A percentile compares a stretch with the other conserved stretches of the same genome.
Evolutionary conservation across 108 stramenopile species (phyloP).

Genomic region (Conticribra weissflogii): DNA sequence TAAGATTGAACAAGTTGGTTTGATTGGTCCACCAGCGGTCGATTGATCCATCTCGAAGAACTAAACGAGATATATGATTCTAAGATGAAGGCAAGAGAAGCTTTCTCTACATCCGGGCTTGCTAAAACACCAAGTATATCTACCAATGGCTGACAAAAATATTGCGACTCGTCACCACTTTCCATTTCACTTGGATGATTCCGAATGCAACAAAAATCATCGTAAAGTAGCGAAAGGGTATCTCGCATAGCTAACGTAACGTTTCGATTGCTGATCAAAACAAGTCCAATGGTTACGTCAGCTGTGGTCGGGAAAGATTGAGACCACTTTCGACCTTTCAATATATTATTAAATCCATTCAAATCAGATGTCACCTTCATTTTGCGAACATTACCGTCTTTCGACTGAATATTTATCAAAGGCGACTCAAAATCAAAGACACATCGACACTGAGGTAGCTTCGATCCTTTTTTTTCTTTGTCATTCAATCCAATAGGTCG

Average conservation of each 20-base stretch:
- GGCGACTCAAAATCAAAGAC: constrained; percentile 50
- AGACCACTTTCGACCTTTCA: constrained; percentile 47
- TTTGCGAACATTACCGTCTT: constrained; percentile 32
- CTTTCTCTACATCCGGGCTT: constrained; percentile 54
- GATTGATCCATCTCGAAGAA: constrained; percentile 63
- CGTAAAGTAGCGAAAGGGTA: constrained; percentile 56
- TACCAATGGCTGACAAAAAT: constrained; percentile 58
- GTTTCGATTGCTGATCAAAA: constrained; percentile 70
- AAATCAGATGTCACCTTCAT: constrained; percentile 48
- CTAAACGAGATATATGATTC: constrained; percentile 58
- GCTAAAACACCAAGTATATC: constrained; percentile 70
- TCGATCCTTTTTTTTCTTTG: neutral
- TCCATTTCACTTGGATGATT: constrained; percentile 7
- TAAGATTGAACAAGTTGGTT: constrained; percentile 47
- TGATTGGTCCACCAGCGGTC: constrained; percentile 57
- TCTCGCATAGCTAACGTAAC: constrained; percentile 70
- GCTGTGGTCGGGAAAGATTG: constrained; percentile 1
- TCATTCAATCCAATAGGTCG: too few relatives aligned
- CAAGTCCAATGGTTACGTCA: constrained; percentile 62
- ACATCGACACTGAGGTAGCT: neutral
- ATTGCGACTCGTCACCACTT: constrained; percentile 1
- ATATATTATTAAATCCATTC: constrained; percentile 55
- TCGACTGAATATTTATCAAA: constrained; percentile 21
- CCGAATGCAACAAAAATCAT: constrained; percentile 49
- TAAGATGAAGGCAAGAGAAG: constrained; percentile 54